phyloP scores from a whole-genome alignment of 2,329 filamentous ascomycete genomes.

The Trichoderma pleuroti region DNA sequence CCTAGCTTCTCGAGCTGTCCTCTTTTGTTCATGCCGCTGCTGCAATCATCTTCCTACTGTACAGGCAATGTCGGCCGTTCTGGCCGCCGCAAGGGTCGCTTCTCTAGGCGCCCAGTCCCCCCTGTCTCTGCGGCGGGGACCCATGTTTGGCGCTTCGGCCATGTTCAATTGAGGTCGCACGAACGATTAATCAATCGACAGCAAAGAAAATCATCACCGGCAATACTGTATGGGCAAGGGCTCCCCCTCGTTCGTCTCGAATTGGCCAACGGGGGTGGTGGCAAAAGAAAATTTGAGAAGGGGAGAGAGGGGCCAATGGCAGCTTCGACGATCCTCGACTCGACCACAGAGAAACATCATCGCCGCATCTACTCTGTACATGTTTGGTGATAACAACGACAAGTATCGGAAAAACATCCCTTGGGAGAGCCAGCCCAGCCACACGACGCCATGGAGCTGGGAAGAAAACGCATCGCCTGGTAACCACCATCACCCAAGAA shows the following conservation, averaged over 20 bases:
- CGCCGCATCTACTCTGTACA: background rate
- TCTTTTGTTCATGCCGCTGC: background rate
- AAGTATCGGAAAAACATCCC: background rate
- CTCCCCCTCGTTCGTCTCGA: background rate
- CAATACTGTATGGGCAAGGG: background rate
- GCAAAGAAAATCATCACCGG: conserved; percentile 13
- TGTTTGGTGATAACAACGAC: background rate
- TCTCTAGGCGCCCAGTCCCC: conserved; percentile 18
- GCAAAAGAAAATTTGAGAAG: conserved; percentile 25
- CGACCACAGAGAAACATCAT: background rate
- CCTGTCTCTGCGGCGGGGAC: conserved; percentile 10
- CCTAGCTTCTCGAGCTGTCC: background rate
- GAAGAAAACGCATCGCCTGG: conserved; percentile 26
- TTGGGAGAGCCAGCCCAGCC: background rate
- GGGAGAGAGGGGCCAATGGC: conserved; percentile 17
- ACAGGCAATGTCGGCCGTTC: conserved; percentile 10
- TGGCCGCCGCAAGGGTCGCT: conserved; percentile 17
- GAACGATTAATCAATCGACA: conserved; percentile 18
- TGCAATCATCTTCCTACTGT: background rate
- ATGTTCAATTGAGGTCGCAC: conserved; percentile 21
- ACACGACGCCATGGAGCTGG: background rate
- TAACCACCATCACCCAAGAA: conserved; percentile 27
- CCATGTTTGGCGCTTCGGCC: conserved; percentile 16
- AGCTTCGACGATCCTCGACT: conserved; percentile 7
- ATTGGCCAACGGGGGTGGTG: conserved; percentile 23